phyloP scores from a whole-genome alignment of 2,329 filamentous ascomycete species.

The Dactylonectria estremocensis region DNA sequence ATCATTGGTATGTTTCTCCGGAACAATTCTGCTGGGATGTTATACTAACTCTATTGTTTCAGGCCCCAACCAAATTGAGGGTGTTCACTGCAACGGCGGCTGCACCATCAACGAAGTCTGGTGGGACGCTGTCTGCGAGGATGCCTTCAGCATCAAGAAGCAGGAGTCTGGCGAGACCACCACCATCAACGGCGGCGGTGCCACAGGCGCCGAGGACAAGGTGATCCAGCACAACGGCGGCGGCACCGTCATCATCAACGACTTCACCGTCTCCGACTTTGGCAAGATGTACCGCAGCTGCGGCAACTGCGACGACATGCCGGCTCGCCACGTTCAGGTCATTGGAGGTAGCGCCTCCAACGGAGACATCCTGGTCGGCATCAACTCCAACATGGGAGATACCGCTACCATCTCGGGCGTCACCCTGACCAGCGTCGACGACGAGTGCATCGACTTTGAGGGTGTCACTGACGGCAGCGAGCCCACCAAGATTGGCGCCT shows the following conservation, averaged over 20 bases:
- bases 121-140: conserved; percentile 65
- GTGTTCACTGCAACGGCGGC: conserved; percentile 61
- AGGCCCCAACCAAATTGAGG: conserved; percentile 59
- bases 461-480: conserved; percentile 47
- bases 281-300: conserved; percentile 66
- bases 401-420: conserved; percentile 47
- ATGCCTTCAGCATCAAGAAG: conserved; percentile 56
- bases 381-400: conserved; percentile 59
- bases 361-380: conserved; percentile 59
- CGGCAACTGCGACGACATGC: conserved; percentile 58
- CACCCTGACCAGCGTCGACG: conserved; percentile 34
- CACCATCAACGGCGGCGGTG: conserved; percentile 63
- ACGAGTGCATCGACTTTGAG: conserved; percentile 42
- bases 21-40: too few relatives aligned
- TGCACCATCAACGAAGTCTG: conserved; percentile 63
- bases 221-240: conserved; percentile 64
- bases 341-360: conserved; percentile 55
- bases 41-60: not conserved
- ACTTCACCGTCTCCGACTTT: conserved; percentile 61
- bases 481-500: conserved; percentile 44
- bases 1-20: conserved; percentile 61
- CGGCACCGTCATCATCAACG: conserved; percentile 58
- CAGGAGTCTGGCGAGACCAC: conserved; percentile 45
- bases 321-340: conserved; percentile 61
- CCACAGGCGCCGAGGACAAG: conserved; percentile 62